Base-by-base conservation (phyloP, 169 alveolate genomes). In the Plasmodium cynomolgi region DNA sequence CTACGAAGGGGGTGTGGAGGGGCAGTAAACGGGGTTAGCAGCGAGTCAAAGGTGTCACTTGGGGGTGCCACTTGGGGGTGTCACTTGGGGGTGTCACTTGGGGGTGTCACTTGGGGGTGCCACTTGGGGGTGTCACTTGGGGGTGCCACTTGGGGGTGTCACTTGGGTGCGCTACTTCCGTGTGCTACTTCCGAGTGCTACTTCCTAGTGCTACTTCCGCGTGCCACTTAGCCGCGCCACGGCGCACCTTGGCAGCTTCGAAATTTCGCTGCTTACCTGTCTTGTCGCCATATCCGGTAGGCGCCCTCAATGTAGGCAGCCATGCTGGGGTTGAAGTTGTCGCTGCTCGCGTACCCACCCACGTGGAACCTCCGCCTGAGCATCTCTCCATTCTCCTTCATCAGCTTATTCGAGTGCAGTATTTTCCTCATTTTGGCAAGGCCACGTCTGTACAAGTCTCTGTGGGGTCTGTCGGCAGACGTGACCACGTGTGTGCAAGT, bases 241-340 rank as follows among this genome's bases (percentile, higher is more conserved):
- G 11, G 6, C 33, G 13, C 68, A 81, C 0, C 58, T 58, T 58
- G 7, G 31, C 74, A 3, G 74, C 29, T 4, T 58, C 29, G 5
- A 44, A 5, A 58, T 8, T 41, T 26, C 29, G 2, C 17, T 11
- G 7, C 41, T 31, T 33, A 88, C 94, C 83, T 79, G 68, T 88
- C 94, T 8, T 79, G 31, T 23, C 74, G 81, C 94, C 94, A 88
- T 68, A 80, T 71, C 20, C 44, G 44, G 37, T 88, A 88, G 6
- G 47, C 83, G 15, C 75, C 58, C 41, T 88, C 94, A 29, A 88
- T 62, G 54, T 88, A 88, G 9, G 94, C 7, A 17, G 94, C 75
- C 94, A 88, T 88, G 34, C 90, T 88, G 3, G 94, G 94, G 44
- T 68, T 88, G 74, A 88, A 58, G n/a, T 62, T 81, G 13, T 88